Evolutionary conservation across 768 basidiomycete genomes (phyloP).

Genomic region (Suillus ampliporus): DNA sequence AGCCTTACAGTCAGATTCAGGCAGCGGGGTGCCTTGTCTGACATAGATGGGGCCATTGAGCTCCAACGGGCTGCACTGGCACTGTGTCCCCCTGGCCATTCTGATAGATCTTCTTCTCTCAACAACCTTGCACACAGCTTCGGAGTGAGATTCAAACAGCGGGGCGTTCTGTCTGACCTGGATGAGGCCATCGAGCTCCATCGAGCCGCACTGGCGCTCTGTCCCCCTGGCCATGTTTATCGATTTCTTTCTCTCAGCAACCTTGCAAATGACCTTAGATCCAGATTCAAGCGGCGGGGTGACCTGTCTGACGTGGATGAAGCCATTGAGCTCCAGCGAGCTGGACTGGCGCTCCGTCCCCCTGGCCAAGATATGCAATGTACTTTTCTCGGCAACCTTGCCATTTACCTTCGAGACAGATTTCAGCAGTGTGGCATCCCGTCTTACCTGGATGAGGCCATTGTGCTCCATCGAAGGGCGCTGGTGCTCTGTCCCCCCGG

Average conservation of each 20-base stretch:
- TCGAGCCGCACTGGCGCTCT: not conserved
- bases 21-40: too few species aligned
- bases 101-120: not conserved
- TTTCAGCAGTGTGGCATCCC: conserved; percentile 13
- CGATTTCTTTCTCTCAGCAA: conserved; percentile 20
- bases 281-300: conserved; percentile 27
- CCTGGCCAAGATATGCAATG: conserved; percentile 17
- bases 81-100: not conserved
- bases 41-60: not conserved
- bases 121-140: too few species aligned
- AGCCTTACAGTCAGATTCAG: too few species aligned
- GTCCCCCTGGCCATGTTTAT: conserved; percentile 18
- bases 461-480: conserved; percentile 19
- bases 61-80: not conserved
- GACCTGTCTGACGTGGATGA: conserved; percentile 19
- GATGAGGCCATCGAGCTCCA: too few species aligned
- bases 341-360: conserved; percentile 14
- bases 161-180: too few species aligned
- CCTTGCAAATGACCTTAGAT: conserved; percentile 16
- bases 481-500: conserved; percentile 27
- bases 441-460: conserved; percentile 23
- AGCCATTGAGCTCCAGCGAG: conserved; percentile 7
- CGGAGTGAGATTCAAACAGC: too few species aligned
- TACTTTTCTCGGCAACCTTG: conserved; percentile 20
- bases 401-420: conserved; percentile 14